These are phyloP conservation scores for Melianthus villosus DNA, from an alignment of 441 rosid species.

Conservation along the genomic window DNA sequence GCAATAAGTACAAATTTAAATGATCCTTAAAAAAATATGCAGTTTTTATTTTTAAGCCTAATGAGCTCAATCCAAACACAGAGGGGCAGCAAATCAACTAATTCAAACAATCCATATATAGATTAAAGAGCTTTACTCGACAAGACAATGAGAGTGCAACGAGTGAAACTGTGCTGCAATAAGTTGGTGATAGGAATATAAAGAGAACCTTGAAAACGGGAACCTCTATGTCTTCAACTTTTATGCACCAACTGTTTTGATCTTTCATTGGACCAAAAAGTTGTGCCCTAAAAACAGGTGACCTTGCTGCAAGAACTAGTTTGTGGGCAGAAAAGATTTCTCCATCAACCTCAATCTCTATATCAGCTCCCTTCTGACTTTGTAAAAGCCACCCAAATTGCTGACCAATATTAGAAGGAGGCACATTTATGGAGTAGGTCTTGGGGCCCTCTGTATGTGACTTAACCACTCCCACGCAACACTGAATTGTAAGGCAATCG, in stretches of 20 bases:
- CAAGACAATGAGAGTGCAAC: too few relatives aligned
- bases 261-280: constrained; percentile 94
- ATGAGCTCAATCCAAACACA: neutral
- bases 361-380: constrained; percentile 61
- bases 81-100: too few relatives aligned
- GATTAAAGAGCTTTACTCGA: too few relatives aligned
- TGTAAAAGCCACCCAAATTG: constrained; percentile 68
- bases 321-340: constrained; percentile 73
- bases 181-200: too few relatives aligned
- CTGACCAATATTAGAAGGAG: constrained; percentile 58
- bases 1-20: too few relatives aligned
- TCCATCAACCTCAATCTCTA: constrained; percentile 61
- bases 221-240: constrained; percentile 75
- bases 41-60: too few relatives aligned
- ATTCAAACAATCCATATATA: too few relatives aligned
- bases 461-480: constrained; percentile 89
- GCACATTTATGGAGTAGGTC: constrained; percentile 46
- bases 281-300: constrained; percentile 93
- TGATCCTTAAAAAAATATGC: too few relatives aligned
- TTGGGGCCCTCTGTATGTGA: constrained; percentile 82
- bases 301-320: constrained; percentile 82
- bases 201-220: constrained; percentile 85
- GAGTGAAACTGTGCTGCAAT: too few relatives aligned
- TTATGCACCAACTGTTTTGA: constrained; percentile 41
- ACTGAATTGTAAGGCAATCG: constrained; percentile 51